Conservation (phyloP, 805 yeast genomes). For the Candida coquimbonensis region DNA sequence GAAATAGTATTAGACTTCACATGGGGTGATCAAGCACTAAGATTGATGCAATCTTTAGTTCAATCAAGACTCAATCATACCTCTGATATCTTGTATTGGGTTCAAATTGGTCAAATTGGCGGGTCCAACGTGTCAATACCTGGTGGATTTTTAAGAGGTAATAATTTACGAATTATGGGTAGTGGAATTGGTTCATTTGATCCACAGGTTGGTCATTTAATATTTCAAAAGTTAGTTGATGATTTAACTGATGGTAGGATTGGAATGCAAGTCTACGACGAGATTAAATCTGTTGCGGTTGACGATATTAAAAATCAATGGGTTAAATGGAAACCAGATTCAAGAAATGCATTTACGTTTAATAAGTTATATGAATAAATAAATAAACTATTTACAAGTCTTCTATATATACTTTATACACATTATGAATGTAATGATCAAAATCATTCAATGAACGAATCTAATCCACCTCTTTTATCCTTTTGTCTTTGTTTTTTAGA, state of each 20-base stretch:
- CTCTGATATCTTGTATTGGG: constrained; percentile 1
- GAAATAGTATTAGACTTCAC: constrained; percentile 9
- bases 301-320: constrained; percentile 4
- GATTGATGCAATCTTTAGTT: not conserved
- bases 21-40: constrained; percentile 7
- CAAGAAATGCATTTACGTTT: constrained; percentile 5
- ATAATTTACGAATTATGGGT: constrained; percentile 6
- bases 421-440: too few relatives aligned
- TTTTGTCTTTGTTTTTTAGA: constrained; percentile 21
- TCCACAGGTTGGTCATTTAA: not conserved
- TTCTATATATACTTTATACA: too few relatives aligned
- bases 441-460: not conserved
- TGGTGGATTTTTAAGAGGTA: constrained; percentile 3
- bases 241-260: constrained; percentile 1
- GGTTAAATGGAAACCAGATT: constrained; percentile 5
- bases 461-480: constrained; percentile 17
- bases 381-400: not conserved
- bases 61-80: constrained; percentile 2
- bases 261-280: not conserved
- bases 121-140: constrained; percentile 4
- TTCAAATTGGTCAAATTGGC: constrained; percentile 11
- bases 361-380: not conserved
- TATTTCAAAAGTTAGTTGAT: not conserved
- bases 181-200: constrained; percentile 10
- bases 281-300: not conserved